Base-by-base conservation (phyloP, 1,284 basidiomycete species). In the Leccinum solheimii region DNA sequence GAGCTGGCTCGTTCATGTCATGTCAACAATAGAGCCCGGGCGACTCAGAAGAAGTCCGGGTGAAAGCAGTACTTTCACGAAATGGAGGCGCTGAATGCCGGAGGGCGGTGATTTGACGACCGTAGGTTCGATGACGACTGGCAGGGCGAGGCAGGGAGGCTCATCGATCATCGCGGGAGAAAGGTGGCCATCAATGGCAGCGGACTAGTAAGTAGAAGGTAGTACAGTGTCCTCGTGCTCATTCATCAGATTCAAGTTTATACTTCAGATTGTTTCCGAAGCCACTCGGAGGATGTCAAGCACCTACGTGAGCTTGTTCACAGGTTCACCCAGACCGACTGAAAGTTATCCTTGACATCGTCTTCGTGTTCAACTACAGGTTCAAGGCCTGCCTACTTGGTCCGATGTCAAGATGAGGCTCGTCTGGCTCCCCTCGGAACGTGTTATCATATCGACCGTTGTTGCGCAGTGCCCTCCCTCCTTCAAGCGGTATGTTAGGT, bases 401-500 rank as follows among this genome's bases (percentile, higher is more conserved):
- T n/a, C 34, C 27, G 14, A 59, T 55, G 55, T 27, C n/a, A 50
- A 36, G 48, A 26, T 3, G 30, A 19, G 5, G 21, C 60, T 40
- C 7, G 6, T 32, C 55, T 64, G 50, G 3, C 48, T 55, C 57
- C 66, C 34, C 50, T 10, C 3, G 34, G 49, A 27, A 49, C 23
- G 2, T 7, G 21, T 32, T 68, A 43, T 62, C 64, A n/a, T 60
- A 21, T 66, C 51, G 36, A 19, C 32, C 45, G 53, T 63, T 56
- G 34, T 53, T 19, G 43, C 21, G 40, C 56, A 54, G 32, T 55
- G 57, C 34, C 34, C 6, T 36, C 55, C 61, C 16, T n/a, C 55
- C 56, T 13, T 19, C 6, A 14, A 51, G 43, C 36, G 30, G 57
- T 40, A 38, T 56, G 48, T 56, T n/a, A 30, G 38, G 48, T 40